Base-by-base conservation (phyloP, 225 moss, liverwort and hornwort genomes). In the Physcomitrium patens region DNA sequence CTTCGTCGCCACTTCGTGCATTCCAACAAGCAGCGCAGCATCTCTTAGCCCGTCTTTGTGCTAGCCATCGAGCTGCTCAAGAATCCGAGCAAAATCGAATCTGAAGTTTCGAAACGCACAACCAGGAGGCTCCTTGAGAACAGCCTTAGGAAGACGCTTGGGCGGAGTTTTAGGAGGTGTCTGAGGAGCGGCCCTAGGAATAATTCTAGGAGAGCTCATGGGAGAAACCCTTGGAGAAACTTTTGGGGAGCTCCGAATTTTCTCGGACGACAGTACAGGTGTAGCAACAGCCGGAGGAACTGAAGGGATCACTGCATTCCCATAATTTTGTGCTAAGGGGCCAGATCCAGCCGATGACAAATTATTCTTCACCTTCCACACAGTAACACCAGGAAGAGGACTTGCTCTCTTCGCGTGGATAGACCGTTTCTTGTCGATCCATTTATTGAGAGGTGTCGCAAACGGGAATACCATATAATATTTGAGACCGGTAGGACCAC, bases 381-480 rank as follows among this genome's bases (percentile, higher is more conserved):
- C 83, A 4, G 90, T 92, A 3, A 77, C 75, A 13, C 93, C 90
- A 42, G 85, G 89, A 3, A 78, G 79, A 17, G 84, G 69, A 42
- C 63, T 43, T 37, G 75, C 80, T 23, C 85, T 77, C 69, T 81
- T 84, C 26, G 57, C 28, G 52, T 63, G 61, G 45, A 70, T 69
- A 15, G 84, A 49, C 11, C 86, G 84, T 66, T 90, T 81, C 60
- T 71, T 75, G 9, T 79, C 63, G 31, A 94, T 90, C 94, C 94
- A 97, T 46, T 18, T 78, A 75, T 91, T 89, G 3, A 94, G 76
- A 20, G 83, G 77, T 46, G 75, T 80, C 19, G 89, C 90, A 65
- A 99, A 99, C 37, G 99, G 99, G 57, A 81, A 95, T 56, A 99
- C 99, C 99, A 99, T 99, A 60, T 91, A 95, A 65, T 93, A 99